These are phyloP conservation scores for Picea sitchensis DNA, from an alignment of 75 land plant genomes.

Conservation along the genomic window DNA sequence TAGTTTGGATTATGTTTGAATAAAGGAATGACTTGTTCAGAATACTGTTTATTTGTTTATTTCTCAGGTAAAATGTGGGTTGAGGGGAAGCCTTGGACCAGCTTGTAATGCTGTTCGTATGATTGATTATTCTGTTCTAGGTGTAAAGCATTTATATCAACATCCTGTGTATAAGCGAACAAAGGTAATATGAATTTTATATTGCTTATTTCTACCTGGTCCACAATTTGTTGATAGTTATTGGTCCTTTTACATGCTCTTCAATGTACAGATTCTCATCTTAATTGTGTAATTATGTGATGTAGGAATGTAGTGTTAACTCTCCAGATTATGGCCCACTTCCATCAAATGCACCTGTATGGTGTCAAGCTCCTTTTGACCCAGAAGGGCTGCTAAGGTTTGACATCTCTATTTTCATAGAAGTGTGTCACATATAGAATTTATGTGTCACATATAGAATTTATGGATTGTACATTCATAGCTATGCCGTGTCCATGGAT, in stretches of 20 bases:
- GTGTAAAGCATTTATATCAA: slow-evolving; percentile 63
- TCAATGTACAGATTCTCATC: neutral
- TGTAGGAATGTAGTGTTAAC: slow-evolving; percentile 71
- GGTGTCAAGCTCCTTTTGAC: slow-evolving; percentile 91
- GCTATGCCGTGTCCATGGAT: neutral
- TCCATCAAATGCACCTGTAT: slow-evolving; percentile 63
- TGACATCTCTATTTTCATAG: neutral
- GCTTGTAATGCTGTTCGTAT: slow-evolving; percentile 61
- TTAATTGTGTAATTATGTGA: neutral
- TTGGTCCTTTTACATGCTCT: neutral
- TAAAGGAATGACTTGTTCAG: neutral
- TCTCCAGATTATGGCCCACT: slow-evolving; percentile 81
- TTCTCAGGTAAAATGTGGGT: slow-evolving; percentile 44
- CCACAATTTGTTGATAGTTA: neutral
- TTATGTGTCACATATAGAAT: neutral
- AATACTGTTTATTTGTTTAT: neutral
- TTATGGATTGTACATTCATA: neutral
- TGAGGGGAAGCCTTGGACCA: slow-evolving; percentile 49
- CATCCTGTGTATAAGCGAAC: slow-evolving; percentile 58
- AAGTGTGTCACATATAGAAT: neutral
- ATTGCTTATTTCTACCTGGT: neutral
- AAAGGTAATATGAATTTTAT: slow-evolving; percentile 31
- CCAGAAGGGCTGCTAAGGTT: slow-evolving; percentile 88
- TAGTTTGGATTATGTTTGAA: neutral
- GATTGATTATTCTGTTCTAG: slow-evolving; percentile 49